Base-by-base conservation (phyloP, 306 rosid species). In the Elaeagnus macrophylla region DNA sequence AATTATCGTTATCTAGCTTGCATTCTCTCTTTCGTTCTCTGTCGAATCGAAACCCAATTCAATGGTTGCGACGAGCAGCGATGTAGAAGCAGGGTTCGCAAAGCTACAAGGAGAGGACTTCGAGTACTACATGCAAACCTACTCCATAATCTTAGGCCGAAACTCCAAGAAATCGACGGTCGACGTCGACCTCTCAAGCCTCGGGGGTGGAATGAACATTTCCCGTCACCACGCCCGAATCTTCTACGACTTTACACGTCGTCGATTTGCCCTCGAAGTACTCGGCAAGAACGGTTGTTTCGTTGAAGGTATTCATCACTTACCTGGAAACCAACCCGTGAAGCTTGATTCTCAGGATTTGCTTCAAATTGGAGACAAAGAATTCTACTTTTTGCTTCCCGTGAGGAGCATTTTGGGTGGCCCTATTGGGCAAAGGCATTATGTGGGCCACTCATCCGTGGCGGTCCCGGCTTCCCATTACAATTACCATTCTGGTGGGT, bases 51-150 rank as follows among this genome's bases (percentile, higher is more conserved):
- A 16, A 54, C 43, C 39, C 16, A 8, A 57, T 42, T 43, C 73
- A 37, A 80, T 86, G 64, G 69, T 82, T 8, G 47, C 66, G 16
- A 54, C 78, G 36, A 62, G 81, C 32, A 76, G 89, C 56, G 96
- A 93, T 49, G 96, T 87, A 47, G 99, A 93, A 71, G 99, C 99
- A 0, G 99, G 99, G 2, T 93, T 93, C 75, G 96, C 99, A 48
- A 93, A 87, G 75, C 95, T 93, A 0, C 99, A 93, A 44, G 99
- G 99, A 35, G 96, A 93, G 66, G 99, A 93, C 54, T 93, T 93
- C 74, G 99, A 93, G 71, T 93, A 93, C 84, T 93, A 93, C 63
- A 93, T 87, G 99, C 99, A 93, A 56, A 93, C 99, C 70, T 93
- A 93, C 75, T 87, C 96, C 54, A 93, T 93, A 47, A 76, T 93